These are phyloP conservation scores for Trebouxia sp. DNA, from an alignment of 139 green algal species.

Conservation along the genomic window DNA sequence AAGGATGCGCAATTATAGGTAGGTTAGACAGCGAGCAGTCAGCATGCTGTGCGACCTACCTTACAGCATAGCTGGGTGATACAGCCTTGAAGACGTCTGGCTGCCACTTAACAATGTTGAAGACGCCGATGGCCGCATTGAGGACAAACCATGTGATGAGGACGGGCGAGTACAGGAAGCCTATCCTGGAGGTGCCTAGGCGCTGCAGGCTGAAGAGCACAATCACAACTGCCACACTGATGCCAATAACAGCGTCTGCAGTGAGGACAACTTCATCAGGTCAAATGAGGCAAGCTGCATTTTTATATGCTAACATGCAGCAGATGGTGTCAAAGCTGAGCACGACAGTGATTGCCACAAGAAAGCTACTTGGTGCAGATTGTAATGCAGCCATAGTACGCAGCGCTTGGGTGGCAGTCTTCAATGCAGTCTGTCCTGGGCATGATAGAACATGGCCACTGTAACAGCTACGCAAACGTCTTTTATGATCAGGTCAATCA, in stretches of 20 bases:
- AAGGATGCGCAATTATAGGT: conserved; percentile 58
- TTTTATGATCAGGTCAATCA: too few relatives aligned
- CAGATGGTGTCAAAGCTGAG: neutral
- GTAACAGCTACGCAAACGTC: too few relatives aligned
- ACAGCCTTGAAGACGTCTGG: neutral
- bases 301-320: neutral
- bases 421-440: too few relatives aligned
- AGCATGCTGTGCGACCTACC: too few relatives aligned
- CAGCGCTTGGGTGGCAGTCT: too few relatives aligned
- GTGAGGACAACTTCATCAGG: neutral
- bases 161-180: conserved; percentile 55
- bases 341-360: neutral
- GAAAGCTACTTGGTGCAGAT: too few relatives aligned
- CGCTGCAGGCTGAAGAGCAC: conserved; percentile 57
- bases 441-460: too few relatives aligned
- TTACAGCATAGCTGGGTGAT: neutral
- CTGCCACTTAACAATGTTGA: conserved; percentile 51
- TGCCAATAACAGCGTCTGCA: conserved; percentile 35
- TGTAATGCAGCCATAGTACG: too few relatives aligned
- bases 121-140: conserved; percentile 45
- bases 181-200: conserved; percentile 46
- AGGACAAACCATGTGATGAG: conserved; percentile 46
- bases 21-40: too few relatives aligned
- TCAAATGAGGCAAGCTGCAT: neutral
- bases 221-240: conserved; percentile 42